phyloP scores from a whole-genome alignment of 2,329 filamentous ascomycete genomes.

The Acrocalymma vagum region DNA sequence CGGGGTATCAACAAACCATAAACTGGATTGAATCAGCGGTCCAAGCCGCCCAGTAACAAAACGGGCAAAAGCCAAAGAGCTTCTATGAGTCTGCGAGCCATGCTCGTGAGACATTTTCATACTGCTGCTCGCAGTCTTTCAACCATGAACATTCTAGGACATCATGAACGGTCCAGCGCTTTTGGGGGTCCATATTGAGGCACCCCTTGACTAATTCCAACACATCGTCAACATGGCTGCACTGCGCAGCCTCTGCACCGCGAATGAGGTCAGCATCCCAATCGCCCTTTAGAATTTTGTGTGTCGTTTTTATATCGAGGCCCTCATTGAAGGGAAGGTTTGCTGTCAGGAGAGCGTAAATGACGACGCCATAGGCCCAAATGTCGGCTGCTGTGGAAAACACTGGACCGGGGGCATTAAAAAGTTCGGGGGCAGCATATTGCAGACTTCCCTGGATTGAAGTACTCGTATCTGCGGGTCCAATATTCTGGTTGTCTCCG shows the following conservation, averaged over 20 bases:
- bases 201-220: conserved; percentile 68
- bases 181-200: conserved; percentile 63
- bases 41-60: conserved; percentile 9
- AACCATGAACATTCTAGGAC: conserved; percentile 66
- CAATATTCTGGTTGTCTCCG: conserved; percentile 53
- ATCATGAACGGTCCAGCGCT: conserved; percentile 66
- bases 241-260: conserved; percentile 49
- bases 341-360: conserved; percentile 68
- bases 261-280: conserved; percentile 65
- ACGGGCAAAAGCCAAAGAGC: conserved; percentile 2
- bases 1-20: conserved; percentile 37
- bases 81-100: conserved; percentile 34
- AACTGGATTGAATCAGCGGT: conserved; percentile 10
- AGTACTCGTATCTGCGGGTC: conserved; percentile 64
- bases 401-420: conserved; percentile 47
- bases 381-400: conserved; percentile 68
- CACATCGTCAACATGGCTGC: conserved; percentile 52
- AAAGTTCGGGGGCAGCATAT: conserved; percentile 62
- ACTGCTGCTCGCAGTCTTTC: conserved; percentile 37
- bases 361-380: conserved; percentile 72
- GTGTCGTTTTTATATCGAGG: conserved; percentile 65
- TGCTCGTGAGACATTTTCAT: conserved; percentile 36
- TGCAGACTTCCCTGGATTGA: conserved; percentile 68
- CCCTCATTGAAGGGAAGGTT: conserved; percentile 69
- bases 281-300: conserved; percentile 66